These are phyloP conservation scores for Didymella lethalis DNA, from an alignment of 2,329 filamentous ascomycete genomes.

Conservation along the genomic window DNA sequence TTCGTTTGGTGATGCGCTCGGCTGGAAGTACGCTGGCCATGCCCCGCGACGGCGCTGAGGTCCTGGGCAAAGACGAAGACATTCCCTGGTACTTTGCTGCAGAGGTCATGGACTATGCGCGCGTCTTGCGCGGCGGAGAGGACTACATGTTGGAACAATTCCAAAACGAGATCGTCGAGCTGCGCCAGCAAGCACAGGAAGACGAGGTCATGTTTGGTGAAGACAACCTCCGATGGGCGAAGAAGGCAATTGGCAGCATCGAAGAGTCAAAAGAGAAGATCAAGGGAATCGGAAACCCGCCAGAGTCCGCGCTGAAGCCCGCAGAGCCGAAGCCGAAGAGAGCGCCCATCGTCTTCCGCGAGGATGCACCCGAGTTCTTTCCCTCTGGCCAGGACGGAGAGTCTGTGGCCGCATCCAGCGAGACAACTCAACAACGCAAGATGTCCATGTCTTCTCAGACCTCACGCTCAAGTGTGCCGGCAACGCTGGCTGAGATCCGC, in stretches of 20 bases:
- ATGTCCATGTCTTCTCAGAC: slow-evolving; percentile 44
- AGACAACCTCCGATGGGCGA: slow-evolving; percentile 85
- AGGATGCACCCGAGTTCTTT: slow-evolving; percentile 55
- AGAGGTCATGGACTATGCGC: slow-evolving; percentile 92
- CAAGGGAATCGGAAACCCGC: slow-evolving; percentile 71
- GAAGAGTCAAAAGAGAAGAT: slow-evolving; percentile 78
- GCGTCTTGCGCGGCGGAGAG: slow-evolving; percentile 92
- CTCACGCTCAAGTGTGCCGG: slow-evolving; percentile 47
- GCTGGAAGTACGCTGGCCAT: slow-evolving; percentile 85
- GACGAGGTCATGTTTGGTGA: slow-evolving; percentile 93
- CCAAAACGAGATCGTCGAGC: slow-evolving; percentile 76
- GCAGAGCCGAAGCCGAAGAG: slow-evolving; percentile 58
- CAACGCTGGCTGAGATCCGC: slow-evolving; percentile 57
- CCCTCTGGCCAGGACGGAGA: slow-evolving; percentile 54
- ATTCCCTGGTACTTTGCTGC: slow-evolving; percentile 95
- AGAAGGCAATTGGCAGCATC: slow-evolving; percentile 80
- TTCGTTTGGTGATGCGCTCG: slow-evolving; percentile 83
- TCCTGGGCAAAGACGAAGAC: slow-evolving; percentile 72
- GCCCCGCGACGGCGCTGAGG: slow-evolving; percentile 80
- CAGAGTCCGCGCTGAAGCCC: slow-evolving; percentile 61
- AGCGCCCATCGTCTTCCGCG: slow-evolving; percentile 60
- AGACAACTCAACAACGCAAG: slow-evolving; percentile 32
- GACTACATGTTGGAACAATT: slow-evolving; percentile 87
- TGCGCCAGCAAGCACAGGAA: slow-evolving; percentile 80
- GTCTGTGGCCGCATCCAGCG: slow-evolving; percentile 14